phyloP scores from a whole-genome alignment of 176 grass and related monocot species.

The Bonia amplexicaulis region DNA sequence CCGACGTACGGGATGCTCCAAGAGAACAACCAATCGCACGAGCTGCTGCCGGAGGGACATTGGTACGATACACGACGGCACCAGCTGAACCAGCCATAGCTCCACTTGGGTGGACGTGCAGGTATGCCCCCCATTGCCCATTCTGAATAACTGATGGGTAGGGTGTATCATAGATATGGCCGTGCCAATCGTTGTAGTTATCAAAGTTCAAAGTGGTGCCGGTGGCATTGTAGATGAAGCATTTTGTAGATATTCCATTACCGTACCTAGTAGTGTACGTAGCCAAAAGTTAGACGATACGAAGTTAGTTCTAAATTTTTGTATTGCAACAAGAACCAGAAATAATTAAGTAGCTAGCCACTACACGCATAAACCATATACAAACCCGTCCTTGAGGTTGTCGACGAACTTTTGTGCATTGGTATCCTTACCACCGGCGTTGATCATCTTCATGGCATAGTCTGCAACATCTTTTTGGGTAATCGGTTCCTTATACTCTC shows the following conservation, averaged over 20 bases:
- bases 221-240: slow-evolving; percentile 23
- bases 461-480: too few relatives aligned
- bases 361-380: too few relatives aligned
- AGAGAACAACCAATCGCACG: slow-evolving; percentile 4
- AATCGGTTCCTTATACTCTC: too few relatives aligned
- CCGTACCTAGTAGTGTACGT: slow-evolving; percentile 7
- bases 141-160: slow-evolving; percentile 16
- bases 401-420: too few relatives aligned
- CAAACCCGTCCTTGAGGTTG: too few relatives aligned
- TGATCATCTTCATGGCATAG: too few relatives aligned
- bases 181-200: not conserved
- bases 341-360: too few relatives aligned
- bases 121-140: slow-evolving; percentile 16
- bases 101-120: not conserved
- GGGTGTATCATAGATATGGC: slow-evolving; percentile 5
- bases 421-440: too few relatives aligned
- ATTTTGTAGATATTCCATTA: slow-evolving; percentile 1
- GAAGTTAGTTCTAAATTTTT: not conserved
- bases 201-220: not conserved
- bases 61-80: not conserved
- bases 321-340: too few relatives aligned
- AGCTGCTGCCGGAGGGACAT: too few relatives aligned
- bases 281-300: too few relatives aligned
- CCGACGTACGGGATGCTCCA: not conserved
- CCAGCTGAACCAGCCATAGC: not conserved